Evolutionary conservation across 805 yeast genomes (phyloP).

Genomic region (Wickerhamomyces pijperi): DNA sequence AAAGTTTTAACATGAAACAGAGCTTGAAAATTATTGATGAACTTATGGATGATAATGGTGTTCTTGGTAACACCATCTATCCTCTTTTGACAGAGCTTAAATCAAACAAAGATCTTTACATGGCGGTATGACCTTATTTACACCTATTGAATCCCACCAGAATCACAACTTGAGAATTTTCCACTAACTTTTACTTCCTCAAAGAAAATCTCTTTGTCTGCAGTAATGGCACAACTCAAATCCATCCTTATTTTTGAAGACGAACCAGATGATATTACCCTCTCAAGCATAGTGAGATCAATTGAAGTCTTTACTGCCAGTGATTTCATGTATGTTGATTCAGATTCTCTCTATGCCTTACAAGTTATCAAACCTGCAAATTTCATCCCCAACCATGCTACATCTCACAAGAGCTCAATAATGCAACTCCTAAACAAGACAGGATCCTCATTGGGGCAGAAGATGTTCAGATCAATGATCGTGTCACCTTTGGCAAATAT

Average conservation of each 20-base stretch:
- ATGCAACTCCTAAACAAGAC: constrained; percentile 17
- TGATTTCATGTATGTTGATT: constrained; percentile 18
- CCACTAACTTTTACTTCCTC: background rate
- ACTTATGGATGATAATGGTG: background rate
- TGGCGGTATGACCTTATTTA: constrained; percentile 6
- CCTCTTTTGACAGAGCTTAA: constrained; percentile 3
- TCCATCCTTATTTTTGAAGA: background rate
- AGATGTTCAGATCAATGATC: constrained; percentile 23
- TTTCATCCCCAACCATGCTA: constrained; percentile 2
- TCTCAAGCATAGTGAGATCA: constrained; percentile 1
- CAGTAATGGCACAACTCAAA: background rate
- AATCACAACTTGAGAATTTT: background rate
- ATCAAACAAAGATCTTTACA: constrained; percentile 1
- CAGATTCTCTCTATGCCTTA: constrained; percentile 18
- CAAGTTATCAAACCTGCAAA: constrained; percentile 12
- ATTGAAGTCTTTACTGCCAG: constrained; percentile 2
- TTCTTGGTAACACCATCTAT: background rate
- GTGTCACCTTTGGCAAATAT: constrained; percentile 22
- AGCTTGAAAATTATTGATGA: constrained; percentile 3
- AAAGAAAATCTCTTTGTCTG: constrained; percentile 3
- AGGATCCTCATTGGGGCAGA: constrained; percentile 19
- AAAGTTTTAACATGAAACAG: constrained; percentile 1
- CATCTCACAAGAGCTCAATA: constrained; percentile 6
- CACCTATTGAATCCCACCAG: background rate
- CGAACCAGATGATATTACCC: constrained; percentile 1